Evolutionary conservation across 2,329 filamentous ascomycete species (phyloP).

Genomic region (Colletotrichum sp.): DNA sequence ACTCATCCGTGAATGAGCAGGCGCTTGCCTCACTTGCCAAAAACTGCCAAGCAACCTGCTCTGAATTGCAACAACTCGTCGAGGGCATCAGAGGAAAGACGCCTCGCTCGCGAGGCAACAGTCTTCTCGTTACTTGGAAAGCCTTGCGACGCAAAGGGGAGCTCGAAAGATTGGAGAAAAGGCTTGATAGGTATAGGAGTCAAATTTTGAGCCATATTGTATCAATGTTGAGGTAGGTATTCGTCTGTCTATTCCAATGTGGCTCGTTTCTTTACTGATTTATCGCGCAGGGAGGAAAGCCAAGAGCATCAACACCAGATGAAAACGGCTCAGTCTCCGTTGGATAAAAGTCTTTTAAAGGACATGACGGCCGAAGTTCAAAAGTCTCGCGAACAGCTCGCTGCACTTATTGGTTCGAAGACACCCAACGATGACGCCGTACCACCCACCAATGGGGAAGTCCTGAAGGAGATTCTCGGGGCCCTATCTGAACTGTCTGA

Average conservation of each 20-base stretch:
- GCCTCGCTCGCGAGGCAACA: not conserved
- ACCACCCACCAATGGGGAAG: not conserved
- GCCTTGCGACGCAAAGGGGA: not conserved
- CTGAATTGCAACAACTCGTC: not conserved
- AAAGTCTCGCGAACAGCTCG: not conserved
- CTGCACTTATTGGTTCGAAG: not conserved
- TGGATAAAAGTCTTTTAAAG: not conserved
- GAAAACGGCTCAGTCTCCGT: not conserved
- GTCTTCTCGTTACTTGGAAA: not conserved
- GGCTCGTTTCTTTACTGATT: not conserved
- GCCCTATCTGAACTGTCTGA: not conserved
- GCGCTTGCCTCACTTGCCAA: not conserved
- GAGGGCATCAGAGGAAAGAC: not conserved
- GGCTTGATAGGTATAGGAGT: not conserved
- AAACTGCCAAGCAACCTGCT: not conserved
- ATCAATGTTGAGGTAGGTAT: not conserved
- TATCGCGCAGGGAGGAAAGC: not conserved
- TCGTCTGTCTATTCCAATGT: not conserved
- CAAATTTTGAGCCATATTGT: not conserved
- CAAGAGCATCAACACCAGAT: not conserved
- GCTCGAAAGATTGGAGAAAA: not conserved
- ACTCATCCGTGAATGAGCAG: not conserved
- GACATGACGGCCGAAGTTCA: not conserved
- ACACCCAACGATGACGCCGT: not conserved
- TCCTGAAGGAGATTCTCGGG: not conserved